These are phyloP conservation scores for Pholiota microspora DNA, from an alignment of 768 basidiomycete genomes.

Conservation along the genomic window DNA sequence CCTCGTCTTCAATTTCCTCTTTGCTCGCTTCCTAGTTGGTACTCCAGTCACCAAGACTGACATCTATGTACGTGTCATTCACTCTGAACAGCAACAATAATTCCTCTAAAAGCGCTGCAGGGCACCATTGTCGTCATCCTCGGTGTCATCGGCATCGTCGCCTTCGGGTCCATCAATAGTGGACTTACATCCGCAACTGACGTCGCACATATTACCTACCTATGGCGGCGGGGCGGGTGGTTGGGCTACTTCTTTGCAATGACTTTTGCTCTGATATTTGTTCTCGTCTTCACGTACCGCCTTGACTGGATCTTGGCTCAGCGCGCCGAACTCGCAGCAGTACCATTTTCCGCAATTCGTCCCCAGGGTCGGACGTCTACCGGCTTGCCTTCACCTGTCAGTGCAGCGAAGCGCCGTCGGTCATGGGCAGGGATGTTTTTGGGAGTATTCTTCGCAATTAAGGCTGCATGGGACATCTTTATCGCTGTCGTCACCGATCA, in stretches of 20 bases:
- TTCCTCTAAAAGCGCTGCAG: slow-evolving; percentile 31
- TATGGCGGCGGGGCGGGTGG: slow-evolving; percentile 90
- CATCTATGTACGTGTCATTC: slow-evolving; percentile 60
- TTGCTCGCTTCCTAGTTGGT: slow-evolving; percentile 85
- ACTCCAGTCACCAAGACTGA: slow-evolving; percentile 83
- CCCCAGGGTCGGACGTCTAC: slow-evolving; percentile 9
- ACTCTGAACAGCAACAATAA: not conserved
- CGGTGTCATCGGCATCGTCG: slow-evolving; percentile 86
- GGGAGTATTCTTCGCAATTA: slow-evolving; percentile 24
- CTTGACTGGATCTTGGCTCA: slow-evolving; percentile 73
- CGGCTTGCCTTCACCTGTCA: slow-evolving; percentile 20
- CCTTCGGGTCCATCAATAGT: slow-evolving; percentile 81
- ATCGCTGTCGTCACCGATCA: slow-evolving; percentile 57
- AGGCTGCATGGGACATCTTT: slow-evolving; percentile 38
- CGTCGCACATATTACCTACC: slow-evolving; percentile 69
- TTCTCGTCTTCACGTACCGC: slow-evolving; percentile 66
- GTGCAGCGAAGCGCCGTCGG: slow-evolving; percentile 13
- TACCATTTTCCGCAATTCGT: slow-evolving; percentile 34
- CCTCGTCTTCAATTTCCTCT: slow-evolving; percentile 94
- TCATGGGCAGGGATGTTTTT: slow-evolving; percentile 21
- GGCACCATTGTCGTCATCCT: slow-evolving; percentile 81
- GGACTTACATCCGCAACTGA: slow-evolving; percentile 75
- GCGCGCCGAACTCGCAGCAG: slow-evolving; percentile 65
- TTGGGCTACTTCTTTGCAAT: slow-evolving; percentile 87
- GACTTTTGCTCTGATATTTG: slow-evolving; percentile 59